These are phyloP conservation scores for Phaeophleospora eucalypticola DNA, from an alignment of 2,329 filamentous ascomycete genomes.

Conservation along the genomic window DNA sequence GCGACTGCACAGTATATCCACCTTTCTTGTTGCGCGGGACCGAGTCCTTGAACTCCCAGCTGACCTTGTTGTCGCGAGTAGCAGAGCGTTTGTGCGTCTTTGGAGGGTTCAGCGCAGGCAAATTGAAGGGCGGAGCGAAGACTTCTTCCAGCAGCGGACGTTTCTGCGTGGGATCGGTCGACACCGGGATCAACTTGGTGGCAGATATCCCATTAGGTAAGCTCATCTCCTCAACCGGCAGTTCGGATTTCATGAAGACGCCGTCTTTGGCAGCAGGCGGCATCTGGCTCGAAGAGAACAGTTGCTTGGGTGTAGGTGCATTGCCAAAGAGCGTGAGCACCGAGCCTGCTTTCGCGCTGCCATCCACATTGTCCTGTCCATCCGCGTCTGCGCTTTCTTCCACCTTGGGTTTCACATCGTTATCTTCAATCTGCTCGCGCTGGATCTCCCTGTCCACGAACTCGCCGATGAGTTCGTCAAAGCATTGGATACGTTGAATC, in stretches of 20 bases:
- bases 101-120: constrained; percentile 62
- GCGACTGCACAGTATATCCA: constrained; percentile 63
- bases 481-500: constrained; percentile 29
- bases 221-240: constrained; percentile 56
- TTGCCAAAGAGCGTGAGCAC: constrained; percentile 75
- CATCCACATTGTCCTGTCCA: constrained; percentile 5
- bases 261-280: constrained; percentile 10
- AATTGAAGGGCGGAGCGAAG: constrained; percentile 63
- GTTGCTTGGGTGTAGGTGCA: constrained; percentile 67
- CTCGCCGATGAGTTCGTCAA: constrained; percentile 27
- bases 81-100: constrained; percentile 67
- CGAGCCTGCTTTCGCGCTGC: constrained; percentile 41
- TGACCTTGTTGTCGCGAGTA: constrained; percentile 52
- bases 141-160: constrained; percentile 66
- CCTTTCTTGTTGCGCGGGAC: constrained; percentile 33
- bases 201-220: constrained; percentile 72
- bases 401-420: constrained; percentile 17
- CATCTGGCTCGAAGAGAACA: constrained; percentile 78
- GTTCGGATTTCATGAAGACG: constrained; percentile 27
- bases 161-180: constrained; percentile 42
- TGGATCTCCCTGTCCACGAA: constrained; percentile 28
- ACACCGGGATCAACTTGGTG: constrained; percentile 60
- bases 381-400: constrained; percentile 15
- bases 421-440: constrained; percentile 4
- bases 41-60: constrained; percentile 40